phyloP scores from a whole-genome alignment of 805 yeast species.

The Saturnispora gosingensis region DNA sequence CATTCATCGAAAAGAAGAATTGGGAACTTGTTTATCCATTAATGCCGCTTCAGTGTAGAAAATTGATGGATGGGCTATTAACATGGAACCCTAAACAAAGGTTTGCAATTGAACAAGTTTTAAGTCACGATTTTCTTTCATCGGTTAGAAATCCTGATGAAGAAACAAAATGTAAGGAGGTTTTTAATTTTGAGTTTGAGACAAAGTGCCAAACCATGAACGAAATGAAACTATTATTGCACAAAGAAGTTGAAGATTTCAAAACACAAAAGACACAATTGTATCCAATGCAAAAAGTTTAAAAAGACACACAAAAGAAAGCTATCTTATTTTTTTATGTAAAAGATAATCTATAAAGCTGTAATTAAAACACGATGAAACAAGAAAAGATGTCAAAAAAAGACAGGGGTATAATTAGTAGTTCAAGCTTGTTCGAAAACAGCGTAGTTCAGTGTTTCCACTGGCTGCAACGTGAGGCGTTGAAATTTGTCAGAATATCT shows the following conservation, averaged over 20 bases:
- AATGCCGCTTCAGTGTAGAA: slow-evolving; percentile 36
- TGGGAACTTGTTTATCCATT: slow-evolving; percentile 53
- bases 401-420: neutral
- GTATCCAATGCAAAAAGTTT: neutral
- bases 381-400: neutral
- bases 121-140: slow-evolving; percentile 48
- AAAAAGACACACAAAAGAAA: slow-evolving; percentile 1
- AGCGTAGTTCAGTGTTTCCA: neutral
- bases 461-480: slow-evolving; percentile 49
- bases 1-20: slow-evolving; percentile 31
- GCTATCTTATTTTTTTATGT: neutral
- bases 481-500: slow-evolving; percentile 71
- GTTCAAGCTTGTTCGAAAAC: slow-evolving; percentile 1
- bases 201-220: slow-evolving; percentile 28
- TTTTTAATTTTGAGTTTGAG: slow-evolving; percentile 67
- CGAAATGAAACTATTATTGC: slow-evolving; percentile 39
- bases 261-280: slow-evolving; percentile 25
- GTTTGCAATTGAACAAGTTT: slow-evolving; percentile 43
- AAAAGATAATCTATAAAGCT: neutral
- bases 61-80: slow-evolving; percentile 47
- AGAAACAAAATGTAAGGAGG: slow-evolving; percentile 43
- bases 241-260: slow-evolving; percentile 45
- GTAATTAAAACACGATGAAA: neutral
- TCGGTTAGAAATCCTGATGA: slow-evolving; percentile 44
- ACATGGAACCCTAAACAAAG: slow-evolving; percentile 58